phyloP scores from a whole-genome alignment of 169 alveolate species.

The Plasmodium vivax region DNA sequence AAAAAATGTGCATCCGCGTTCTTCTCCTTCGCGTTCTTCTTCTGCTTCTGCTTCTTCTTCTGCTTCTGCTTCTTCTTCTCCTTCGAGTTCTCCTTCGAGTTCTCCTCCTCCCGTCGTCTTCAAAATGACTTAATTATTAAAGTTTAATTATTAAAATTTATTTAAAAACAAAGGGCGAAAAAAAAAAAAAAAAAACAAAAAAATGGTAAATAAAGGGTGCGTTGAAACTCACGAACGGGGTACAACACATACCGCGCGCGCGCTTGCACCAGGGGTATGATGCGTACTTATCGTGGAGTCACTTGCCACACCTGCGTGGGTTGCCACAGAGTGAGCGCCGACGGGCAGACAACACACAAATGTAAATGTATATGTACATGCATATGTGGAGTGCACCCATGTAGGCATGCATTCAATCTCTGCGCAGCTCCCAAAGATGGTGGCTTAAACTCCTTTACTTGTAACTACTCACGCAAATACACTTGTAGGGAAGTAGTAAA shows the following conservation, averaged over 20 bases:
- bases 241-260: conserved; percentile 3
- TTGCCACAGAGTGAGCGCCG: background rate
- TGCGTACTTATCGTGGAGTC: background rate
- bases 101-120: background rate
- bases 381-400: background rate
- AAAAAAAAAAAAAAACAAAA: conserved; percentile 17
- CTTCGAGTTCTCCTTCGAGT: background rate
- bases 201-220: background rate
- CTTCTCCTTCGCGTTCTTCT: background rate
- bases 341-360: background rate
- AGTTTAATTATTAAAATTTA: conserved; percentile 7
- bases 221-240: conserved; percentile 12
- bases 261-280: background rate
- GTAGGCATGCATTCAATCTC: background rate
- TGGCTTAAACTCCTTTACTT: background rate
- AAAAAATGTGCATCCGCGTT: background rate
- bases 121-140: conserved; percentile 55
- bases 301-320: background rate
- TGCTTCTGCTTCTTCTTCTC: background rate
- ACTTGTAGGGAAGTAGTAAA: background rate
- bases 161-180: conserved; percentile 17
- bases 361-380: background rate
- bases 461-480: background rate
- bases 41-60: no score
- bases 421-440: background rate